Evolutionary conservation across 164 flowering plant genomes (phyloP).

Genomic region (Sedum album): DNA sequence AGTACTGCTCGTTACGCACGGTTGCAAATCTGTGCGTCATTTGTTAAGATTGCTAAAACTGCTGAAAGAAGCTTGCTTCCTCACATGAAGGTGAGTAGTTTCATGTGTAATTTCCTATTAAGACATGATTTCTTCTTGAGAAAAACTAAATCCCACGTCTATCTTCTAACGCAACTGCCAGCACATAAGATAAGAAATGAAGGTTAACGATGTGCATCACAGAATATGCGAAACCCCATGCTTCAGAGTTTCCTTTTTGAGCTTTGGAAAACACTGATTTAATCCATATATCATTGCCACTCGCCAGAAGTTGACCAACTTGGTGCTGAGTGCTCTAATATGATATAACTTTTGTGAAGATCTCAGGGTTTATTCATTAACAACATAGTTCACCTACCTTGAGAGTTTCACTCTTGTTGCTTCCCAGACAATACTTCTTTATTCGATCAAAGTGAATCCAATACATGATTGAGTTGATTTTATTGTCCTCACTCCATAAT

Average conservation of each 20-base stretch:
- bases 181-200: neutral
- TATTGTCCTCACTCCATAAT: neutral
- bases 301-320: neutral
- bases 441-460: neutral
- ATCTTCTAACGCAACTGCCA: neutral
- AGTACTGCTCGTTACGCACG: conserved; percentile 73
- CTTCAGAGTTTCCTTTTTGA: neutral
- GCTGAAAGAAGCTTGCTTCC: conserved; percentile 85
- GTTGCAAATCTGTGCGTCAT: conserved; percentile 90
- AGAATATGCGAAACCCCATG: neutral
- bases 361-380: neutral
- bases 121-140: neutral
- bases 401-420: neutral
- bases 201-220: neutral
- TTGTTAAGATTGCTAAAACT: conserved; percentile 79
- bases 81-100: conserved; percentile 75
- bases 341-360: neutral
- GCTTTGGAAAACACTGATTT: neutral
- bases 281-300: neutral
- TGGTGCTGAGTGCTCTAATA: neutral
- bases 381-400: neutral
- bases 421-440: neutral
- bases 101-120: neutral
- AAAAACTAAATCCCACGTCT: neutral
- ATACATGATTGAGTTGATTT: neutral